Conservation (phyloP, 805 yeast species). For the Cyberlindnera americana region DNA sequence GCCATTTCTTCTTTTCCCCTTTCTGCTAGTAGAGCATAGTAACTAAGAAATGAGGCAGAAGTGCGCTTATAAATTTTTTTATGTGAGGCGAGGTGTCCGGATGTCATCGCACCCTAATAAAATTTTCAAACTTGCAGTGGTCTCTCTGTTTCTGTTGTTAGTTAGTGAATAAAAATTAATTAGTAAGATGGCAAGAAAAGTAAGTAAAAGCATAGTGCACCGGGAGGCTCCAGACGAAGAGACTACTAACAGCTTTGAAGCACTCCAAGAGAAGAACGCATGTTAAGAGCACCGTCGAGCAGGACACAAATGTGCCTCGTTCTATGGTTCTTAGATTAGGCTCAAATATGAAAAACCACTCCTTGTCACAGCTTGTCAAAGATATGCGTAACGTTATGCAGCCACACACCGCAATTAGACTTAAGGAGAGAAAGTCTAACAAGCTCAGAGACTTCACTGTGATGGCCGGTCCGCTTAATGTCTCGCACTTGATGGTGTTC, state of each 20-base stretch:
- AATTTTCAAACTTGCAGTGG: slow-evolving; percentile 12
- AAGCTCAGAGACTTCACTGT: slow-evolving; percentile 89
- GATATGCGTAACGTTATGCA: slow-evolving; percentile 91
- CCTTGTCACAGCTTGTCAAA: slow-evolving; percentile 76
- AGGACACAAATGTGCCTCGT: slow-evolving; percentile 70
- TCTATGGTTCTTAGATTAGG: slow-evolving; percentile 95
- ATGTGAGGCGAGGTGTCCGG: slow-evolving; percentile 21
- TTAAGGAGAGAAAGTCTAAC: slow-evolving; percentile 83
- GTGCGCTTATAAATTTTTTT: slow-evolving; percentile 7
- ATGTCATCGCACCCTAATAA: slow-evolving; percentile 25
- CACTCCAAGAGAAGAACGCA: slow-evolving; percentile 85
- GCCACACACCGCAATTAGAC: slow-evolving; percentile 91
- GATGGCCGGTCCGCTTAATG: slow-evolving; percentile 98
- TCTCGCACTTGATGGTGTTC: slow-evolving; percentile 82
- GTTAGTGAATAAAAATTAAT: no score
- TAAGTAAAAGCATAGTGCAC: slow-evolving; percentile 19
- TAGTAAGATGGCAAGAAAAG: slow-evolving; percentile 50
- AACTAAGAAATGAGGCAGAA: no score
- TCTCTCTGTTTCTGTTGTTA: no score
- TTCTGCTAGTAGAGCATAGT: not conserved
- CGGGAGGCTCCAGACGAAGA: no score
- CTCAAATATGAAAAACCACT: slow-evolving; percentile 67
- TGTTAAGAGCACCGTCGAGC: slow-evolving; percentile 63
- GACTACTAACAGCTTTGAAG: slow-evolving; percentile 1
- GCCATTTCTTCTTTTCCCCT: not conserved